Conservation (phyloP, 768 basidiomycete genomes). For the Bullera alba region DNA sequence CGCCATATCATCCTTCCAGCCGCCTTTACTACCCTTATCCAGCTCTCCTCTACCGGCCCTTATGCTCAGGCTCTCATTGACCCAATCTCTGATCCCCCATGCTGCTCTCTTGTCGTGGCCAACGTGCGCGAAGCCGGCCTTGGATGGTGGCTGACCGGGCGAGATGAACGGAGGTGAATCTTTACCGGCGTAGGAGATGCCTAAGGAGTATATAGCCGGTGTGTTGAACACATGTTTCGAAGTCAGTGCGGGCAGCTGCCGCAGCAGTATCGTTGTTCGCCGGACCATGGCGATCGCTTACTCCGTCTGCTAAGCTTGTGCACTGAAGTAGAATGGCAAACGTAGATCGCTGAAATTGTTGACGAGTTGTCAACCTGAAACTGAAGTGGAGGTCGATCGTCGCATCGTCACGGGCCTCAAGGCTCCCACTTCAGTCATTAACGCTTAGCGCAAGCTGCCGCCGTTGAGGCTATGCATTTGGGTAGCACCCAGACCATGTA, state of each 20-base stretch:
- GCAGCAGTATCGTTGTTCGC: no score
- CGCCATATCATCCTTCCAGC: slow-evolving; percentile 19
- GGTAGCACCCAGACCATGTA: no score
- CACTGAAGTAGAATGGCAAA: no score
- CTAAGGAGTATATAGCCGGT: slow-evolving; percentile 27
- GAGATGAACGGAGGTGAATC: slow-evolving; percentile 41
- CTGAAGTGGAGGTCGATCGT: no score
- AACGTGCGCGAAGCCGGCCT: slow-evolving; percentile 22
- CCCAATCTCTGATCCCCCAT: slow-evolving; percentile 30
- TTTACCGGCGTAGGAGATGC: slow-evolving; percentile 43
- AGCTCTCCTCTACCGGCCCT: slow-evolving; percentile 39
- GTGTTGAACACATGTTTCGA: neutral
- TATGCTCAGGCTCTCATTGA: slow-evolving; percentile 27
- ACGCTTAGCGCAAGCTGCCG: no score
- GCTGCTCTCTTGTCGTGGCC: neutral
- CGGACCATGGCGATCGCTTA: no score
- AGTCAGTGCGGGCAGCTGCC: neutral
- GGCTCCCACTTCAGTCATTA: no score
- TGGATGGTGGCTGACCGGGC: slow-evolving; percentile 7
- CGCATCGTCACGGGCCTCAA: no score
- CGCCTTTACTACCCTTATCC: slow-evolving; percentile 16
- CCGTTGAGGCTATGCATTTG: no score
- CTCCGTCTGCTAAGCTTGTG: no score
- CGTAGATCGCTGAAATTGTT: no score
- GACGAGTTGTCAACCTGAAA: no score